Evolutionary conservation across 2,329 filamentous ascomycete species (phyloP).

Genomic region (Aspergillus unguis): DNA sequence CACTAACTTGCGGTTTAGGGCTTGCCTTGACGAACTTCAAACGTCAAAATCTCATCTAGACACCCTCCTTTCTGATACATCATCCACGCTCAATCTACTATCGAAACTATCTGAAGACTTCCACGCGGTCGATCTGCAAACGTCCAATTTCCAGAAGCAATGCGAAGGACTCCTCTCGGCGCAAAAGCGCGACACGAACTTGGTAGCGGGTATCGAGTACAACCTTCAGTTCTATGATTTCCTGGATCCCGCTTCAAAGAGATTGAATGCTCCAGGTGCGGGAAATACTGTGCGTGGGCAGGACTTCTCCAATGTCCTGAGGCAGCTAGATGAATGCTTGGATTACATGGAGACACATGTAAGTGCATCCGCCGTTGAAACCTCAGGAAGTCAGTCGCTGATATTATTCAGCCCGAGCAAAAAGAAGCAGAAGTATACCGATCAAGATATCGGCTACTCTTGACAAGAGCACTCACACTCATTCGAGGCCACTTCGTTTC

Average conservation of each 20-base stretch:
- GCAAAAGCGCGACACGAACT: constrained; percentile 70
- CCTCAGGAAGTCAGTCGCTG: neutral
- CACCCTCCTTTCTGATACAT: constrained; percentile 71
- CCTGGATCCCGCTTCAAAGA: constrained; percentile 81
- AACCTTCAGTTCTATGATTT: constrained; percentile 95
- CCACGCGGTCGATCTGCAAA: constrained; percentile 81
- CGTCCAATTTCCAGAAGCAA: constrained; percentile 85
- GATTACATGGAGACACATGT: constrained; percentile 88
- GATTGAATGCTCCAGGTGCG: constrained; percentile 88
- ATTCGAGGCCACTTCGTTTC: constrained; percentile 65
- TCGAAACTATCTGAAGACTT: constrained; percentile 81
- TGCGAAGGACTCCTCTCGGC: constrained; percentile 84
- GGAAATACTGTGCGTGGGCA: constrained; percentile 78
- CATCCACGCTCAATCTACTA: constrained; percentile 70
- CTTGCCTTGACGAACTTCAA: constrained; percentile 77
- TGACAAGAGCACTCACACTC: constrained; percentile 65
- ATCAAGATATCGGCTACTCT: constrained; percentile 77
- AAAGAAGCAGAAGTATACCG: constrained; percentile 84
- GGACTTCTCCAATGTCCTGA: constrained; percentile 83
- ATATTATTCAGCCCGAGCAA: constrained; percentile 62
- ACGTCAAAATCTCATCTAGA: constrained; percentile 80
- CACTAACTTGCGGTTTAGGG: constrained; percentile 41
- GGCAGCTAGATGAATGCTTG: constrained; percentile 83
- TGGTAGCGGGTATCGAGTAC: constrained; percentile 80
- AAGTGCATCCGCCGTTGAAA: constrained; percentile 31